Evolutionary conservation across 305 asterid species (phyloP), one percentile per base, ranked within the genome.

Genomic region (Fraxinus greggii): DNA sequence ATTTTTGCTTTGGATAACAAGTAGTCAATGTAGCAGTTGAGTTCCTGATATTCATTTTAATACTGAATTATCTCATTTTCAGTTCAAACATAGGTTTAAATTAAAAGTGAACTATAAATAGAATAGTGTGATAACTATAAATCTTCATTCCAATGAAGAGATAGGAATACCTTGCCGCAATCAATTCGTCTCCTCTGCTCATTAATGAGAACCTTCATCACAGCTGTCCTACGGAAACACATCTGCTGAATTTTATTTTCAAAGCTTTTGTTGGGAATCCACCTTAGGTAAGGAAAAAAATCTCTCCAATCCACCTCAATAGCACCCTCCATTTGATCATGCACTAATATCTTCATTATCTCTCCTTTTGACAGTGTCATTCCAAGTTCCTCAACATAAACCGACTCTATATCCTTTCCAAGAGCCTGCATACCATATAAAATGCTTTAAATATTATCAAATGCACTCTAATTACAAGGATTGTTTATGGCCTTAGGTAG

Each of bases 291-390:
- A 0, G 93, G 92, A 86, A 92, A 91, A 79, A 92, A 92, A 86
- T 92, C 97, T 81, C 97, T 90, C 97, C 97, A 92, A 77, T 92
- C 97, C 74, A 92, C 97, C 78, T 92, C 95, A 81, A 91, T 88
- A 23, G 93, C 93, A n/a, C 93, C 97, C 80, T 88, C 92, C 97
- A 91, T 91, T 28, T 81, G 87, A 65, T 90, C 91, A 7, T 78
- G 72, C 78, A 92, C 95, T 84, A 92, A 84, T 65, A 80, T 81
- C 85, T 91, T 85, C 28, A 90, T 77, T 7, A 92, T 82, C 70
- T 86, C 92, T 3, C 84, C 84, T 83, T 80, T 89, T 12, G 89
- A 77, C 61, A 92, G 32, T 33, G 86, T 88, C 33, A 78, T 40
- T 13, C 85, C 95, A 40, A 89, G 87, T 83, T 88, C 93, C 85